phyloP scores from a whole-genome alignment of 2,329 filamentous ascomycete genomes.

The Curvularia sp. region DNA sequence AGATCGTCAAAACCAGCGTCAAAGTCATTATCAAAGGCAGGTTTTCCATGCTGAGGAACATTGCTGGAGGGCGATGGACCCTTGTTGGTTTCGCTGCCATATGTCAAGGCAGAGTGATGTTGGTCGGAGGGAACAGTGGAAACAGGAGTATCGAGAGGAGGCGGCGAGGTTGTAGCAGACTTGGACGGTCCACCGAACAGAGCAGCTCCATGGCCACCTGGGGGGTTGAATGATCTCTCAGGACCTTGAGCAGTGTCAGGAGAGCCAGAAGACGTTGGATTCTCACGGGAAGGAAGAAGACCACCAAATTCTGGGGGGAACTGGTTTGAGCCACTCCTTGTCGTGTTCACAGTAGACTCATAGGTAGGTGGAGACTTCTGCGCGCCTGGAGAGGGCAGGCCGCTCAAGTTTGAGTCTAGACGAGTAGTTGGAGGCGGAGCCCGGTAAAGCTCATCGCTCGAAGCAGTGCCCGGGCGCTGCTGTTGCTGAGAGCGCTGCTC shows the following conservation, averaged over 20 bases:
- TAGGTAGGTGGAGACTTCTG: conserved; percentile 67
- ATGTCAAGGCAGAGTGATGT: conserved; percentile 53
- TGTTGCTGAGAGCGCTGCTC: conserved; percentile 37
- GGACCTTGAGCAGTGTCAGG: conserved; percentile 47
- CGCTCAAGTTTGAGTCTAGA: conserved; percentile 47
- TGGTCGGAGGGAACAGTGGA: conserved; percentile 53
- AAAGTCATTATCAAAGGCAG: conserved; percentile 74
- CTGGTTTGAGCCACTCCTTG: conserved; percentile 52
- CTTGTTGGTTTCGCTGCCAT: conserved; percentile 46
- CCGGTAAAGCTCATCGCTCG: conserved; percentile 43
- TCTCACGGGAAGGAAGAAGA: conserved; percentile 62
- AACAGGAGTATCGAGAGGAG: conserved; percentile 50
- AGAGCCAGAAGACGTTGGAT: conserved; percentile 56
- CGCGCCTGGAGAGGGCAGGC: conserved; percentile 61
- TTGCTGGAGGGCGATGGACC: conserved; percentile 39
- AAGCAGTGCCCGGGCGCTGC: conserved; percentile 38
- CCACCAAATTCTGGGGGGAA: conserved; percentile 64
- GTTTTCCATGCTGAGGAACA: conserved; percentile 52
- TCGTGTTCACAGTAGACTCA: conserved; percentile 54
- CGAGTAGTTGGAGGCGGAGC: conserved; percentile 46
- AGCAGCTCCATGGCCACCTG: conserved; percentile 50
- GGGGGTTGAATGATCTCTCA: conserved; percentile 48
- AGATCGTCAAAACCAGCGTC: conserved; percentile 83
- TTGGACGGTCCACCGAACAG: conserved; percentile 52
- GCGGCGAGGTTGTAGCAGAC: conserved; percentile 48